Evolutionary conservation across 352 stramenopile species (phyloP).

Genomic region (Saprolegnia parasitica): DNA sequence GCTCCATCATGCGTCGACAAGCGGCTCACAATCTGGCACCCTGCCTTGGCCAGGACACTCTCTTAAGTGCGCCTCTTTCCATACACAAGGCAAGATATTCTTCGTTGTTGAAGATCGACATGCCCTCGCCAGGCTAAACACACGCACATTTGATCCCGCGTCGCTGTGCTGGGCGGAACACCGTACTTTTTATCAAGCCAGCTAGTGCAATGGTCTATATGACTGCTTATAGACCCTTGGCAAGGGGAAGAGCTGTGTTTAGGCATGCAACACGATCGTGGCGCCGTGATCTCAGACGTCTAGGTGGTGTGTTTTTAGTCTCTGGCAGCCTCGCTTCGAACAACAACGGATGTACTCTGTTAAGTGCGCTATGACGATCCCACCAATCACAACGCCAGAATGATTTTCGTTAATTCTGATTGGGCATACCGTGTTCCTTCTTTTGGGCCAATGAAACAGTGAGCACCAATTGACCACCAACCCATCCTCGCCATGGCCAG

Average conservation of each 20-base stretch:
- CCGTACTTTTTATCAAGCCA: too few species aligned
- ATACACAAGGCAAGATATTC: background rate
- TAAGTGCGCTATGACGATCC: background rate
- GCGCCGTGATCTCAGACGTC: too few species aligned
- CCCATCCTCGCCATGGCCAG: background rate
- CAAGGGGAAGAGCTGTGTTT: too few species aligned
- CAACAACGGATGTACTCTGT: background rate
- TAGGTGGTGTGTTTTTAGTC: background rate
- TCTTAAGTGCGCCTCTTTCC: background rate
- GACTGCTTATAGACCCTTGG: too few species aligned
- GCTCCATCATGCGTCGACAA: background rate
- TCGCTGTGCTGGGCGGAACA: too few species aligned
- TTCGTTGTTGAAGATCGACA: background rate
- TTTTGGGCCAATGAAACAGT: conserved; percentile 1
- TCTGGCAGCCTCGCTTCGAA: background rate
- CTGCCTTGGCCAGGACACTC: background rate
- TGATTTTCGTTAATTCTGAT: background rate
- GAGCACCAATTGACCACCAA: conserved; percentile 6
- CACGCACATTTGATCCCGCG: background rate
- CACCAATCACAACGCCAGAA: background rate
- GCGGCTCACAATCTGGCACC: background rate
- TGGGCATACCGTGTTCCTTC: background rate
- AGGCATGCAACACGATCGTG: too few species aligned
- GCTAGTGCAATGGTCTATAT: background rate
- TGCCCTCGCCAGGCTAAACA: background rate